A percentile compares a stretch with the other conserved stretches of the same genome.
Evolutionary conservation across 352 stramenopile species (phyloP).

Genomic region (Pythium rishiriense): DNA sequence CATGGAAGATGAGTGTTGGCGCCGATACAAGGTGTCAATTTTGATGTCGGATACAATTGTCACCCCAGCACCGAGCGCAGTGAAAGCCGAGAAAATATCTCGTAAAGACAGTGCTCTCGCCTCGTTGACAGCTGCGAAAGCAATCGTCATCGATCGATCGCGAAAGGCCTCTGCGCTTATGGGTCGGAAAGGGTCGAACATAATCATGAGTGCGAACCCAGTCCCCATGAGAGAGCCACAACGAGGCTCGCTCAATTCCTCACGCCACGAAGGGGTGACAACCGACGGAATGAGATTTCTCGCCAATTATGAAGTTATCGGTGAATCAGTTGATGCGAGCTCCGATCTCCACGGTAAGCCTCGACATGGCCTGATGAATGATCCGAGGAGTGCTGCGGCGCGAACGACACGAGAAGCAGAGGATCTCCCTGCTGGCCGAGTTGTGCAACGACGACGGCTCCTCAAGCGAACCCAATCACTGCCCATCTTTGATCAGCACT

Average conservation of each 20-base stretch:
- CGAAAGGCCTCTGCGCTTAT: slow-evolving; percentile 8
- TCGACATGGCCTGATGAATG: background rate
- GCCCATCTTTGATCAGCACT: slow-evolving; percentile 64
- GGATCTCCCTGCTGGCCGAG: slow-evolving; percentile 5
- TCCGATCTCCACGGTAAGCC: background rate
- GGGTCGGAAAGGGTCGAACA: slow-evolving; percentile 9
- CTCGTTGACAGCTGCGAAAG: slow-evolving; percentile 10
- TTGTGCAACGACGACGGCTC: slow-evolving; percentile 35
- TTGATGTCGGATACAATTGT: slow-evolving; percentile 51
- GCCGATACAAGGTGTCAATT: slow-evolving; percentile 66
- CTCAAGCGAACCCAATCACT: slow-evolving; percentile 66
- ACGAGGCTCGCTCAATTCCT: slow-evolving; percentile 31
- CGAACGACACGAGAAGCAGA: background rate
- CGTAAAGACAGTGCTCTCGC: slow-evolving; percentile 17
- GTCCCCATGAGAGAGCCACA: background rate
- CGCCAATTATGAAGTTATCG: slow-evolving; percentile 39
- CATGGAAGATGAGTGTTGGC: slow-evolving; percentile 78
- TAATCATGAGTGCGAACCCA: background rate
- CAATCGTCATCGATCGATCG: slow-evolving; percentile 5
- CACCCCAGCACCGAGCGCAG: background rate
- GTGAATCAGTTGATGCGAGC: slow-evolving; percentile 12
- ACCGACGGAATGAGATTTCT: slow-evolving; percentile 64
- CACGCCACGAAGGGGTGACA: slow-evolving; percentile 29
- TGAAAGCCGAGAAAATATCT: background rate
- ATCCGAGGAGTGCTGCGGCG: background rate